Percentiles rank a stretch among this genome's conserved stretches.
phyloP scores from a whole-genome alignment of 139 green algal species.

The Closterium sp. region DNA sequence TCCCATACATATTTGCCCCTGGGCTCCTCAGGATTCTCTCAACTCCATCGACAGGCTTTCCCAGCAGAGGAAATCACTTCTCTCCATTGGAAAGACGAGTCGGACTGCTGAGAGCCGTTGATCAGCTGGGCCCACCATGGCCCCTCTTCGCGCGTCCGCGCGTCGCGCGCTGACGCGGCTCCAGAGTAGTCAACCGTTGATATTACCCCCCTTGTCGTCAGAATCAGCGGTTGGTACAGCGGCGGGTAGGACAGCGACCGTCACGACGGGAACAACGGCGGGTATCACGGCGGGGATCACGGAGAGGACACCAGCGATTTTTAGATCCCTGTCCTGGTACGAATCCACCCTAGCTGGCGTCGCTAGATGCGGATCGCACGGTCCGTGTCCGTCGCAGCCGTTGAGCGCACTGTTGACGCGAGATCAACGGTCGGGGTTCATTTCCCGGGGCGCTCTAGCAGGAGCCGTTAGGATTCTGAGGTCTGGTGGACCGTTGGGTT shows the following conservation, averaged over 20 bases:
- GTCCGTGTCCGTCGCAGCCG: not conserved
- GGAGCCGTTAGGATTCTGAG: not conserved
- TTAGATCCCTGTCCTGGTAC: not conserved
- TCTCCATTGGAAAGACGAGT: no score
- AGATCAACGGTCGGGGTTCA: not conserved
- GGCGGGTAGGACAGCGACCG: no score
- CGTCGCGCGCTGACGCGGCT: not conserved
- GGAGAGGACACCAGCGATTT: not conserved
- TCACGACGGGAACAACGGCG: not conserved
- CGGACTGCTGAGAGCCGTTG: no score
- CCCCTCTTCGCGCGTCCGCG: not conserved
- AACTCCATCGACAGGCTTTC: no score
- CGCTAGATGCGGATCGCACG: not conserved
- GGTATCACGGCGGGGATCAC: not conserved
- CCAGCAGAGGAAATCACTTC: no score
- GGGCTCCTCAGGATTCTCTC: no score
- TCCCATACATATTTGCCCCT: not conserved
- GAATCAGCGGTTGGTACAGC: not conserved
- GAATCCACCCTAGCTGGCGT: not conserved
- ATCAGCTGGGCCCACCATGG: not conserved
- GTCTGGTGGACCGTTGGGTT: not conserved
- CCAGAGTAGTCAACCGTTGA: not conserved
- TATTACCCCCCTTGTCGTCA: not conserved
- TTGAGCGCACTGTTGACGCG: not conserved
- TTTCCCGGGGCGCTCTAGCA: not conserved